Evolutionary conservation across 805 yeast species (phyloP), one percentile per base, ranked within the genome.

Genomic region (Priceomyces medius): DNA sequence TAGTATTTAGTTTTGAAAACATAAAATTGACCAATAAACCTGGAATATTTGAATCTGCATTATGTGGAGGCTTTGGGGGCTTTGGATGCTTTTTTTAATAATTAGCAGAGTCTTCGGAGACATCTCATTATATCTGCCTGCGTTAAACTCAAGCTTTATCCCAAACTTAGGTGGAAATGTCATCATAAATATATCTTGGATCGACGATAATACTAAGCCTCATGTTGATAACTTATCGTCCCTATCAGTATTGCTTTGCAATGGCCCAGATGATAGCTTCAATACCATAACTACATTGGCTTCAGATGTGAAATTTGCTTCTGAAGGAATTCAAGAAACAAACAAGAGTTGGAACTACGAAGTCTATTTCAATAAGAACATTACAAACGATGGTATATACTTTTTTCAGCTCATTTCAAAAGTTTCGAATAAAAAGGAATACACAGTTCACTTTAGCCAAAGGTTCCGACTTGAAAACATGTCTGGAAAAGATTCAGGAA

Each of bases 201-300:
- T 38, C 1, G 45, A 48, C 14, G 50, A 48, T 34, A 35, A 40
- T 14, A 13, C 31, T 13, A 7, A 3, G 8, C 52, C 50, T 17
- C 23, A 31, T 1, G 18, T 48, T 7, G 13, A 24, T 3, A 32
- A 41, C 23, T 37, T 46, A 3, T 17, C 31, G 17, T 29, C 35
- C 10, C 26, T 46, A 8, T 18, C 45, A 2, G 29, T 48, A 8
- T 36, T 36, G 12, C 29, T 48, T 7, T 27, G 35, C 17, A 46
- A 47, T 3, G 52, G 52, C 3, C 37, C 50, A 3, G 44, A 40
- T 31, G 44, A 46, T 3, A 35, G 43, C 20, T 42, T 46, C 2
- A 33, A 34, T 3, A 9, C 38, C 13, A 33, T 48, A 3, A 13
- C 26, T 8, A 18, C 40, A 4, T 14, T 47, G 5, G 41, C 34